Evolutionary conservation across 106 monocot species (phyloP).

Genomic region (Amphibolis antarctica): DNA sequence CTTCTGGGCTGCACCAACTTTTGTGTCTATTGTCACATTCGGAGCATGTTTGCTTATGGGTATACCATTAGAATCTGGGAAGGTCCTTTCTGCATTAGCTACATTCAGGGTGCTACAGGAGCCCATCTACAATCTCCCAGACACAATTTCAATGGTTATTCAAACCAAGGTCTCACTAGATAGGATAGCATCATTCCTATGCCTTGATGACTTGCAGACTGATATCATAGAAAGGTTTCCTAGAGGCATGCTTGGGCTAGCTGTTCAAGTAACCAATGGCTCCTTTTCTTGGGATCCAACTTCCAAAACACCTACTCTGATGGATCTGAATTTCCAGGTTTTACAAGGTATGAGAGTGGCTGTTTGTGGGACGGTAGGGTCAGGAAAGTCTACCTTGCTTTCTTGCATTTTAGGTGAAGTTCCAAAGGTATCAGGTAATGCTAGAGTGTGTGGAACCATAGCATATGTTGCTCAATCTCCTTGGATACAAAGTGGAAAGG

Average conservation of each 20-base stretch:
- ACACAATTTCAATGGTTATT: conserved; percentile 53
- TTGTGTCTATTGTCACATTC: conserved; percentile 74
- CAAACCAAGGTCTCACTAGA: conserved; percentile 85
- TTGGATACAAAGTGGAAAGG: conserved; percentile 96
- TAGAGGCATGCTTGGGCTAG: conserved; percentile 31
- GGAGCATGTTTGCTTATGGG: conserved; percentile 72
- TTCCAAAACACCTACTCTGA: conserved; percentile 41
- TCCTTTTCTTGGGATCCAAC: conserved; percentile 67
- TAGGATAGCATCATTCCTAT: conserved; percentile 60
- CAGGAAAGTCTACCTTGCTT: conserved; percentile 77
- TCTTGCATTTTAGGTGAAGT: conserved; percentile 79
- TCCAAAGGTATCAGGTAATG: conserved; percentile 52
- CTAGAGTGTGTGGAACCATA: conserved; percentile 45
- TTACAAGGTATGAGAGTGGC: conserved; percentile 64
- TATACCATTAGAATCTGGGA: conserved; percentile 71
- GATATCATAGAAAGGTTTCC: conserved; percentile 49
- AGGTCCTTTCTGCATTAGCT: conserved; percentile 81
- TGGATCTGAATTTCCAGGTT: conserved; percentile 52
- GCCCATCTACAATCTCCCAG: conserved; percentile 74
- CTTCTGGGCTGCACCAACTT: conserved; percentile 75
- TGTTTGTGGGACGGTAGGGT: conserved; percentile 83
- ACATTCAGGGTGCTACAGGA: conserved; percentile 73
- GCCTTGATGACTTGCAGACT: conserved; percentile 47
- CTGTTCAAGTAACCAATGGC: conserved; percentile 48
- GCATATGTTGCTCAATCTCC: conserved; percentile 90